Evolutionary conservation across 1,284 basidiomycete genomes (phyloP).

Genomic region (Trichosporon ovoides): DNA sequence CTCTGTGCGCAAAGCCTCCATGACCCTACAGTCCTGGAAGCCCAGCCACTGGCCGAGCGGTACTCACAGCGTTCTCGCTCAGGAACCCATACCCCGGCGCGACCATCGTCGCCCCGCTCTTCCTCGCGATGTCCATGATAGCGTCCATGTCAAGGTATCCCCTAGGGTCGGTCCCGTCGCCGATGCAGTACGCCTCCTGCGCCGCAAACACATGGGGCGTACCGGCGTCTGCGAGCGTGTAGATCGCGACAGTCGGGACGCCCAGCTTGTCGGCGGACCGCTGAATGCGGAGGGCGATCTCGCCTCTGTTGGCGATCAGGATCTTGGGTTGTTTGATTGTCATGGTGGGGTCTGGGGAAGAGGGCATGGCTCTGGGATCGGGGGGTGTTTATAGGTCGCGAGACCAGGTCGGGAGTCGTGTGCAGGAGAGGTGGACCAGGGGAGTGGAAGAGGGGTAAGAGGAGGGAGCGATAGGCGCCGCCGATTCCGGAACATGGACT

Average conservation of each 20-base stretch:
- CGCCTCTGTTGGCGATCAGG: constrained; percentile 82
- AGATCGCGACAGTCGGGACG: constrained; percentile 83
- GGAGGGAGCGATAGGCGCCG: too few species aligned
- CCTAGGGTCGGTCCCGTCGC: constrained; percentile 45
- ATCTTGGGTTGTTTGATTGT: constrained; percentile 55
- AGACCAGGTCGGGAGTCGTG: too few species aligned
- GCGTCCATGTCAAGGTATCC: constrained; percentile 52
- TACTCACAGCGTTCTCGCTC: constrained; percentile 57
- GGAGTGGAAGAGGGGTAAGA: too few species aligned
- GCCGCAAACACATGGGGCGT: constrained; percentile 63
- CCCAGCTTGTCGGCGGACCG: constrained; percentile 81
- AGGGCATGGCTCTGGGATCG: too few species aligned
- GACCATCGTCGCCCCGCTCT: constrained; percentile 54
- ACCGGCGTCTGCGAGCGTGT: constrained; percentile 73
- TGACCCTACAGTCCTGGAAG: too few species aligned
- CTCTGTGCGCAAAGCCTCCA: too few species aligned
- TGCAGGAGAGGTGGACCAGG: too few species aligned
- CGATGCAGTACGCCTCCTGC: constrained; percentile 47
- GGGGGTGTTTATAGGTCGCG: too few species aligned
- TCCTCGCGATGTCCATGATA: constrained; percentile 53
- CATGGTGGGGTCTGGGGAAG: too few species aligned
- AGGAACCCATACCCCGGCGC: constrained; percentile 65
- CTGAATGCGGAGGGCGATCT: constrained; percentile 90
- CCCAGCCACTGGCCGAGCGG: too few species aligned
- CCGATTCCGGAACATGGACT: too few species aligned